Percentiles rank a stretch among this genome's conserved stretches.
These are phyloP conservation scores for Boletus subparvulus DNA, from an alignment of 768 basidiomycete species.

Conservation along the genomic window DNA sequence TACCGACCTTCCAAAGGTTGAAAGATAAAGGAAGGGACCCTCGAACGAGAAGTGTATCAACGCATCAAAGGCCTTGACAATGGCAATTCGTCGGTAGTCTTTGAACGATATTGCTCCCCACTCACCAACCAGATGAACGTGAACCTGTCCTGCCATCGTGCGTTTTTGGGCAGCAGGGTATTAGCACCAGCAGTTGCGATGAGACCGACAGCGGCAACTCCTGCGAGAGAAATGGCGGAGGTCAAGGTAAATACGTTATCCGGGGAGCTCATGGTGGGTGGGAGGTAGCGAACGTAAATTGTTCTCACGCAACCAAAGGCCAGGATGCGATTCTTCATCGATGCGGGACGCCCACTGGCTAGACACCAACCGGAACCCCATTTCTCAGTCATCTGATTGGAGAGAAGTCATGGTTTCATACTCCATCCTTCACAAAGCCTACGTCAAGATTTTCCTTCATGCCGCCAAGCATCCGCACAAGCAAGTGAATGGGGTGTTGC, in stretches of 20 bases:
- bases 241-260: slow-evolving; percentile 51
- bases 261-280: slow-evolving; percentile 17
- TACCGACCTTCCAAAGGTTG: slow-evolving; percentile 70
- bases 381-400: neutral
- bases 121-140: slow-evolving; percentile 80
- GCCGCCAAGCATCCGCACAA: slow-evolving; percentile 76
- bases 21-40: slow-evolving; percentile 78
- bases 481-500: slow-evolving; percentile 75
- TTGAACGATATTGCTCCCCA: neutral
- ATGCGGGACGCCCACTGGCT: too few relatives aligned
- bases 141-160: slow-evolving; percentile 60
- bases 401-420: slow-evolving; percentile 39
- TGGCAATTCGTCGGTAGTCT: neutral
- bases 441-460: slow-evolving; percentile 74
- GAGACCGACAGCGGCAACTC: slow-evolving; percentile 50
- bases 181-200: slow-evolving; percentile 55
- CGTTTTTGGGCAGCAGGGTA: slow-evolving; percentile 59
- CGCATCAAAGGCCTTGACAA: slow-evolving; percentile 68
- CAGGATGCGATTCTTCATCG: too few relatives aligned
- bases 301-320: slow-evolving; percentile 2
- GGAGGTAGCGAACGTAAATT: neutral
- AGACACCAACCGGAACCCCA: too few relatives aligned
- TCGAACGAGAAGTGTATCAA: slow-evolving; percentile 79
- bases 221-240: slow-evolving; percentile 63
- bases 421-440: slow-evolving; percentile 58